Percentiles rank a stretch among this genome's conserved stretches.
phyloP scores from a whole-genome alignment of 148 eudicot genomes.

The Cornus florida region DNA sequence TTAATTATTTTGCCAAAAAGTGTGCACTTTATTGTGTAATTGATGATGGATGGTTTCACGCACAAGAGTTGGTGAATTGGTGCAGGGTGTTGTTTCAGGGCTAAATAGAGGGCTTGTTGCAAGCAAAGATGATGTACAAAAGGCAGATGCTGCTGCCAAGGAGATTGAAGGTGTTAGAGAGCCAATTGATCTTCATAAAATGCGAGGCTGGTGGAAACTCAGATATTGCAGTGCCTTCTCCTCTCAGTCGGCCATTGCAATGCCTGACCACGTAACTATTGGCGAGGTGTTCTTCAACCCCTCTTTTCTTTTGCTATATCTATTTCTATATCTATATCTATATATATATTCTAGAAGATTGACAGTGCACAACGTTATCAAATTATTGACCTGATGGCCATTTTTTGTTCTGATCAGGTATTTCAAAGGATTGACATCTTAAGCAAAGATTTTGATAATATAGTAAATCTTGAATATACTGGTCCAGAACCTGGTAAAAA shows the following conservation, averaged over 20 bases:
- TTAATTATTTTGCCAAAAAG: too few relatives aligned
- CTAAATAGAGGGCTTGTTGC: conserved; percentile 97
- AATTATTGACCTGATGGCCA: not conserved
- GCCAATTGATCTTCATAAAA: conserved; percentile 58
- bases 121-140: conserved; percentile 70
- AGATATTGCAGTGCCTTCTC: conserved; percentile 94
- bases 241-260: conserved; percentile 24
- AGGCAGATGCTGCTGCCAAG: conserved; percentile 80
- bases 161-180: conserved; percentile 74
- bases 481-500: conserved; percentile 27
- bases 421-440: conserved; percentile 84
- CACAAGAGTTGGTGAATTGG: conserved; percentile 5
- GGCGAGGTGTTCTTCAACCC: conserved; percentile 63
- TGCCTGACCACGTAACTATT: conserved; percentile 83
- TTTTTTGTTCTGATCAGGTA: conserved; percentile 42
- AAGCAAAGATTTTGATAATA: conserved; percentile 91
- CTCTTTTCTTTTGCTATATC: not conserved
- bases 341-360: too few relatives aligned
- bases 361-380: too few relatives aligned
- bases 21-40: too few relatives aligned
- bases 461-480: conserved; percentile 58
- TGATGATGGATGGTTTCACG: not conserved
- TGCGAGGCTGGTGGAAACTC: conserved; percentile 92
- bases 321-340: too few relatives aligned
- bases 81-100: conserved; percentile 79